Percentiles rank a stretch among this genome's conserved stretches.
Evolutionary conservation across 2,329 filamentous ascomycete species (phyloP).

Genomic region (Byssothecium circinans): DNA sequence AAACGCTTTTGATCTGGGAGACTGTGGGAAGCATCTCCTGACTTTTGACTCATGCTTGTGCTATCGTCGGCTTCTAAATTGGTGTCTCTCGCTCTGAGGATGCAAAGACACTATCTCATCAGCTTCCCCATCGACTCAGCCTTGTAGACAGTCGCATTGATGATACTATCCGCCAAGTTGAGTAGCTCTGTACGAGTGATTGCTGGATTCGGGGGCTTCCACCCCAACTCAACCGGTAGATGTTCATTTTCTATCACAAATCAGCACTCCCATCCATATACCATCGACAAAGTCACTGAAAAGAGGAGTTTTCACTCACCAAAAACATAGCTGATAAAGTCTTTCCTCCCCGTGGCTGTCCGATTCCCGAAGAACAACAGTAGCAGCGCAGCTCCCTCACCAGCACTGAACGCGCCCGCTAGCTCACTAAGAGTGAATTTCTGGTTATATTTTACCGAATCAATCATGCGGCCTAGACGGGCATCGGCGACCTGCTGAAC

Average conservation of each 20-base stretch:
- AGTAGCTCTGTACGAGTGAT: background rate
- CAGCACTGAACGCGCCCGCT: constrained; percentile 46
- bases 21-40: no score
- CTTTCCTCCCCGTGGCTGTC: no score
- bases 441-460: constrained; percentile 51
- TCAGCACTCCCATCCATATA: no score
- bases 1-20: no score
- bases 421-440: constrained; percentile 24
- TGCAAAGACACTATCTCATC: no score
- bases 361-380: no score
- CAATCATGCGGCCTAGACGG: constrained; percentile 47
- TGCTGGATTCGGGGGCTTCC: background rate
- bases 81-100: no score
- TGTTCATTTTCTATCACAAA: background rate
- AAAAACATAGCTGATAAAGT: constrained; percentile 50
- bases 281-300: no score
- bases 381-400: constrained; percentile 54
- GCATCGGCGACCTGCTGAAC: constrained; percentile 49
- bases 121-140: no score
- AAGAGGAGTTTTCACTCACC: constrained; percentile 33
- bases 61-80: no score
- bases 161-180: constrained; percentile 1
- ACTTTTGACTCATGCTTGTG: no score
- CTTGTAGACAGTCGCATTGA: constrained; percentile 4
- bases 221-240: background rate